Percentiles rank a stretch among this genome's conserved stretches.
These are phyloP conservation scores for Gastrolobium bilobum DNA, from an alignment of 306 rosid genomes.

Conservation along the genomic window DNA sequence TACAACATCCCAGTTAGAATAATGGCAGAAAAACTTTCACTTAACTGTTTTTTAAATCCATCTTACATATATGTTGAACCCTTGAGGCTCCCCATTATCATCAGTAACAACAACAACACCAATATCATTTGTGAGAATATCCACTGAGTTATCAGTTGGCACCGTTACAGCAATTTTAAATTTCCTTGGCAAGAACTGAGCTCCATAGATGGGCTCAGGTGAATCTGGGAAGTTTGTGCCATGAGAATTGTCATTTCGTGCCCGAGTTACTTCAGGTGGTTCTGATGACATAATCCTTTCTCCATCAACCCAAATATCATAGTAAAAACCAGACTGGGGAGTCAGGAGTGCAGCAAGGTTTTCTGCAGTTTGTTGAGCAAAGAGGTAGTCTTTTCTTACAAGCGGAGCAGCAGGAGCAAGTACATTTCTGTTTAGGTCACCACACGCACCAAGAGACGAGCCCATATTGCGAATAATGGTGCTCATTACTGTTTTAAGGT, in stretches of 20 bases:
- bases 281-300: slow-evolving; percentile 83
- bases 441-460: slow-evolving; percentile 97
- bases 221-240: slow-evolving; percentile 93
- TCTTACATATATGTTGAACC: slow-evolving; percentile 94
- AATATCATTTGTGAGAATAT: slow-evolving; percentile 90
- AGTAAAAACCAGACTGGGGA: slow-evolving; percentile 98
- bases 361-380: slow-evolving; percentile 95
- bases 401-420: slow-evolving; percentile 99
- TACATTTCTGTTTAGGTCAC: slow-evolving; percentile 94
- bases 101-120: slow-evolving; percentile 87
- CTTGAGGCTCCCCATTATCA: slow-evolving; percentile 87
- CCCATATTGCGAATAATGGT: slow-evolving; percentile 86
- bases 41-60: slow-evolving; percentile 27
- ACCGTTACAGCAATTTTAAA: slow-evolving; percentile 98
- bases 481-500: slow-evolving; percentile 89
- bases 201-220: slow-evolving; percentile 95
- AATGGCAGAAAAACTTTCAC: slow-evolving; percentile 22
- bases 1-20: slow-evolving; percentile 44
- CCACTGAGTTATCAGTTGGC: slow-evolving; percentile 96
- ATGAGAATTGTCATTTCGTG: slow-evolving; percentile 92
- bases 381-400: slow-evolving; percentile 81
- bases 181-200: slow-evolving; percentile 97
- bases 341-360: slow-evolving; percentile 86
- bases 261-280: slow-evolving; percentile 81
- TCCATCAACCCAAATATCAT: slow-evolving; percentile 98